A percentile compares a stretch with the other conserved stretches of the same genome.
phyloP scores from a whole-genome alignment of 2,329 filamentous ascomycete species.

The Delphinella strobiligena region DNA sequence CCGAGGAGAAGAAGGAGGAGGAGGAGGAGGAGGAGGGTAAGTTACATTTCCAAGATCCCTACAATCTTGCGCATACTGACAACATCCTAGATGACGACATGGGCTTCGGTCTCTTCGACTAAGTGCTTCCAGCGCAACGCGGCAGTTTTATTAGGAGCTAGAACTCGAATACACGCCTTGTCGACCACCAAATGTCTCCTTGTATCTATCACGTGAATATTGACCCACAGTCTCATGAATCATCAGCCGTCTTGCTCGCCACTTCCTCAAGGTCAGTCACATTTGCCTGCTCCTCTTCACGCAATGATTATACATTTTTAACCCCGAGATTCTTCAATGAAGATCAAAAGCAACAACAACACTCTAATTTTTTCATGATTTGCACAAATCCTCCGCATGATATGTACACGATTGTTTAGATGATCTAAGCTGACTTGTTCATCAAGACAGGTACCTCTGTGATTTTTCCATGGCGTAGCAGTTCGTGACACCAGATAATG shows the following conservation, averaged over 20 bases:
- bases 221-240: constrained; percentile 10
- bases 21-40: constrained; percentile 47
- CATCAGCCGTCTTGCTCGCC: no score
- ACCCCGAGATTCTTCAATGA: constrained; percentile 48
- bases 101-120: constrained; percentile 45
- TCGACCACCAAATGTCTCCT: neutral
- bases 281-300: constrained; percentile 8
- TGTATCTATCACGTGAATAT: constrained; percentile 6
- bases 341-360: constrained; percentile 53
- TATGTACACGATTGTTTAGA: neutral
- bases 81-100: constrained; percentile 33
- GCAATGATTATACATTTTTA: constrained; percentile 56
- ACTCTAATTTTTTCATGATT: constrained; percentile 65
- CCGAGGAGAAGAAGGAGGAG: constrained; percentile 47
- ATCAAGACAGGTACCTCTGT: no score
- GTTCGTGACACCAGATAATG: neutral
- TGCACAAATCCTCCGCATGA: neutral
- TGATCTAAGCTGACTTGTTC: neutral
- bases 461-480: no score
- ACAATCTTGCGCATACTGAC: neutral
- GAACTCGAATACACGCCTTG: neutral
- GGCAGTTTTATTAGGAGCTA: constrained; percentile 1
- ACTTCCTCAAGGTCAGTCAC: constrained; percentile 3
- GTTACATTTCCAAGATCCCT: neutral
- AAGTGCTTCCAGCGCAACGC: constrained; percentile 16